phyloP scores from a whole-genome alignment of 2,329 filamentous ascomycete species.

The Aureobasidium subglaciale region DNA sequence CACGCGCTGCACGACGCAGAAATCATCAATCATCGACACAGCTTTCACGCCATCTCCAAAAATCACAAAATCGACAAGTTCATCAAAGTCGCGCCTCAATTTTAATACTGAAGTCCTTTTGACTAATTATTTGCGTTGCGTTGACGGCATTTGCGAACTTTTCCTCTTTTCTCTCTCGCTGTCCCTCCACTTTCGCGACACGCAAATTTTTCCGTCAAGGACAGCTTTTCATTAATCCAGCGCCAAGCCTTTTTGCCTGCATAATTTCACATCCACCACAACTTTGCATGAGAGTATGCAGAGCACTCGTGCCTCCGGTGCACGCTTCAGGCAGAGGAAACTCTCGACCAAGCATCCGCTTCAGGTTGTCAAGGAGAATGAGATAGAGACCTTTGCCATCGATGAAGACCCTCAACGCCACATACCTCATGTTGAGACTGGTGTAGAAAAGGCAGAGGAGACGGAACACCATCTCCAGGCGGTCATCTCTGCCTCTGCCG shows the following conservation, averaged over 20 bases:
- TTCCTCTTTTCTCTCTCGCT: not conserved
- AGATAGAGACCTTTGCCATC: conserved; percentile 62
- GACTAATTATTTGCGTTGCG: conserved; percentile 12
- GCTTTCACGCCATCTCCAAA: conserved; percentile 10
- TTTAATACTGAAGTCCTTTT: not conserved
- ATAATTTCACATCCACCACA: conserved; percentile 9
- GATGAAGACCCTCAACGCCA: conserved; percentile 80
- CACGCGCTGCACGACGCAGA: conserved; percentile 10
- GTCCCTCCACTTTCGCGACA: conserved; percentile 1
- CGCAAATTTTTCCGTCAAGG: conserved; percentile 11
- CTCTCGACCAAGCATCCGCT: conserved; percentile 85
- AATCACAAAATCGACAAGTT: conserved; percentile 8
- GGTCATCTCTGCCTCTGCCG: conserved; percentile 59
- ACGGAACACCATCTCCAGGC: conserved; percentile 95
- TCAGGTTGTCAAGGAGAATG: conserved; percentile 78
- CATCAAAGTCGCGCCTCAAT: conserved; percentile 8
- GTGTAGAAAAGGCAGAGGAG: conserved; percentile 95
- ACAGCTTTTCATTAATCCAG: conserved; percentile 8
- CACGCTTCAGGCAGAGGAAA: conserved; percentile 69
- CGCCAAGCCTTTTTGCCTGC: conserved; percentile 13
- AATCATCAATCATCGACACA: too few relatives aligned
- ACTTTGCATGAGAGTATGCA: conserved; percentile 15
- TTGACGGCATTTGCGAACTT: not conserved
- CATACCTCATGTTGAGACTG: conserved; percentile 81
- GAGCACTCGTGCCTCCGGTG: conserved; percentile 18